These are phyloP conservation scores for Leersia perrieri DNA, from an alignment of 176 grass and related monocot species.

Conservation along the genomic window DNA sequence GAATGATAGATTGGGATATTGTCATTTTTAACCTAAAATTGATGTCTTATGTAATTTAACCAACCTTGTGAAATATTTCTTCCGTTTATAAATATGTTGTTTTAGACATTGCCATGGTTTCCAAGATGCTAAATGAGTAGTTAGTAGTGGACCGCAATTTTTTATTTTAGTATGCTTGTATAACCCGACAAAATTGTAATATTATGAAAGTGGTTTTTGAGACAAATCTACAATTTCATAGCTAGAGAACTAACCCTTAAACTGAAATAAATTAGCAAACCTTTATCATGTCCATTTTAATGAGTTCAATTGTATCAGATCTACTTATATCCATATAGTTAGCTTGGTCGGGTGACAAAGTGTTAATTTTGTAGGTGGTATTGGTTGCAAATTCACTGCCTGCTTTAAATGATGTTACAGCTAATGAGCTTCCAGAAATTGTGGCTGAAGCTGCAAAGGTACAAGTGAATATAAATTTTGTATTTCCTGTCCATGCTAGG, in stretches of 20 bases:
- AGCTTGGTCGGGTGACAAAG: not conserved
- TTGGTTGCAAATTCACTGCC: constrained; percentile 92
- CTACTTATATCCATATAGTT: not conserved
- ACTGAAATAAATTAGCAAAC: not conserved
- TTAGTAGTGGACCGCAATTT: not conserved
- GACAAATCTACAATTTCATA: not conserved
- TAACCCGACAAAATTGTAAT: not conserved
- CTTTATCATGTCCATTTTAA: not conserved
- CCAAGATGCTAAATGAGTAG: not conserved
- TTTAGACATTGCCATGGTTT: not conserved
- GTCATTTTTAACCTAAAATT: not conserved
- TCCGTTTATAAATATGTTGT: not conserved
- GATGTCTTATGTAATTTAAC: not conserved
- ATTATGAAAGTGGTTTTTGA: not conserved
- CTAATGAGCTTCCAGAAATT: constrained; percentile 93
- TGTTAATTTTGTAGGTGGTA: constrained; percentile 67
- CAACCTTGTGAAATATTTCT: constrained; percentile 1
- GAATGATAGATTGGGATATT: not conserved
- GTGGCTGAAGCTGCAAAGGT: constrained; percentile 98
- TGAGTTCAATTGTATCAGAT: not conserved
- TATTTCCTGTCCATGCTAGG: not conserved
- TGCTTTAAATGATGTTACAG: constrained; percentile 92
- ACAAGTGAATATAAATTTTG: constrained; percentile 8
- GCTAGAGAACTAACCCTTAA: not conserved
- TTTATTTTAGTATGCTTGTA: not conserved